Evolutionary conservation across 805 yeast species (phyloP).

Genomic region (Zygoascus flipseniorum): DNA sequence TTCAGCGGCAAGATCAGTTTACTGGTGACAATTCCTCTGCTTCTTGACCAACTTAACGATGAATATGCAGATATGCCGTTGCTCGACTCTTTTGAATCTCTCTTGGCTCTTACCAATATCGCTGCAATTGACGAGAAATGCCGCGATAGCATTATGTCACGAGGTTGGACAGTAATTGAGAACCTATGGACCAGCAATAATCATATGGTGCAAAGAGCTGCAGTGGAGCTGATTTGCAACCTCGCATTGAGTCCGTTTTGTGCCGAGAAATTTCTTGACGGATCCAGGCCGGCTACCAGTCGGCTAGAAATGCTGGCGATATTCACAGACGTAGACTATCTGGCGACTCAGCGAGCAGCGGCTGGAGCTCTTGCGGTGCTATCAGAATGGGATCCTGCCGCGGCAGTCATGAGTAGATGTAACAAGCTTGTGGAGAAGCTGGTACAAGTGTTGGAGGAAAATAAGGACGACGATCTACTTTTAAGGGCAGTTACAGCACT

Average conservation of each 20-base stretch:
- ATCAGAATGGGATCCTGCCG: conserved; percentile 30
- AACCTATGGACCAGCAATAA: conserved; percentile 38
- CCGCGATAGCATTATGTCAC: conserved; percentile 32
- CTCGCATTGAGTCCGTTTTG: conserved; percentile 34
- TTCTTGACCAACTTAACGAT: conserved; percentile 21
- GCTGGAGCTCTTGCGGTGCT: conserved; percentile 33
- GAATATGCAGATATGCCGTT: conserved; percentile 20
- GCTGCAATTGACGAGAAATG: conserved; percentile 40
- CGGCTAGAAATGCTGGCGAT: conserved; percentile 26
- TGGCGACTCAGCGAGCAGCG: conserved; percentile 29
- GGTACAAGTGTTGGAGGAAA: neutral
- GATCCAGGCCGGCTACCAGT: conserved; percentile 19
- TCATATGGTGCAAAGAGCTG: conserved; percentile 44
- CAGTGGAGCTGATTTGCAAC: conserved; percentile 59
- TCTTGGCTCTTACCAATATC: conserved; percentile 61
- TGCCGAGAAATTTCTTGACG: conserved; percentile 31
- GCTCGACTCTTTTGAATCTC: conserved; percentile 42
- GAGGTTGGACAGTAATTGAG: conserved; percentile 42
- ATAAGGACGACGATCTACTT: neutral
- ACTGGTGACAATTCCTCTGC: conserved; percentile 24
- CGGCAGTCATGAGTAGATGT: conserved; percentile 21
- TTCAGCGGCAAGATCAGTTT: conserved; percentile 27
- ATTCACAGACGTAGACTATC: conserved; percentile 28
- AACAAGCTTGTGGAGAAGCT: conserved; percentile 18
- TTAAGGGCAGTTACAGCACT: conserved; percentile 1